phyloP scores from a whole-genome alignment of 2,329 filamentous ascomycete species.

The Malbranchea cinnamomea region DNA sequence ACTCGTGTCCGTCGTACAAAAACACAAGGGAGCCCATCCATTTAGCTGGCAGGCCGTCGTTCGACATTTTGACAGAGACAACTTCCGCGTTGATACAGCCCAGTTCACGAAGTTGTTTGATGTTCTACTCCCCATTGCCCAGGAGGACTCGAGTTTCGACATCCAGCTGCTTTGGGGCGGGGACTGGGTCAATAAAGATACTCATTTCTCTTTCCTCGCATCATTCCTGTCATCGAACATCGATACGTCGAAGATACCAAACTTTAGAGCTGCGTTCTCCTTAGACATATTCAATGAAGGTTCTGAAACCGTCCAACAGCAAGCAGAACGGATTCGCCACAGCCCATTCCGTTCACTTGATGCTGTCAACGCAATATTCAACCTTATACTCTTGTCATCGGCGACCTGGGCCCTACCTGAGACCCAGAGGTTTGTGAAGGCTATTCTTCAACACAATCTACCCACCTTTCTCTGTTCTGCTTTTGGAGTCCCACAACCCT shows the following conservation, averaged over 20 bases:
- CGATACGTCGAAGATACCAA: constrained; percentile 72
- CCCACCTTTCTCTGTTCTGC: constrained; percentile 37
- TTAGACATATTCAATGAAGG: constrained; percentile 46
- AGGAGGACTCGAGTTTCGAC: constrained; percentile 51
- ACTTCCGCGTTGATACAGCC: constrained; percentile 56
- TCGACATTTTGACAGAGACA: constrained; percentile 63
- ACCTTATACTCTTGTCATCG: constrained; percentile 44
- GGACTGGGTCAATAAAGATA: constrained; percentile 68
- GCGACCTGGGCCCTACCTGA: constrained; percentile 42
- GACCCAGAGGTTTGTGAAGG: constrained; percentile 42
- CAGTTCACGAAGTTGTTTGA: constrained; percentile 76
- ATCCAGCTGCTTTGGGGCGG: constrained; percentile 86
- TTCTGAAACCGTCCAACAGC: constrained; percentile 43
- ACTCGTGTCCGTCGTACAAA: constrained; percentile 44
- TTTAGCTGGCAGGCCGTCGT: constrained; percentile 58
- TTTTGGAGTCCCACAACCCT: constrained; percentile 33
- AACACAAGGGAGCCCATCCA: constrained; percentile 39
- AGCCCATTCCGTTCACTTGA: constrained; percentile 82
- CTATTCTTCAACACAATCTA: constrained; percentile 41
- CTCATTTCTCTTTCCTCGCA: constrained; percentile 84
- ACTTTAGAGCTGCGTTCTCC: constrained; percentile 63
- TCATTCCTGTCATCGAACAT: constrained; percentile 69
- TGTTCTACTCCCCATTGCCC: constrained; percentile 58
- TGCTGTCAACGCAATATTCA: constrained; percentile 55
- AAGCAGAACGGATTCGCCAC: constrained; percentile 54